Evolutionary conservation across 352 stramenopile genomes (phyloP), one percentile per base, ranked within the genome.

Genomic region (Phytophthora chlamydospora): DNA sequence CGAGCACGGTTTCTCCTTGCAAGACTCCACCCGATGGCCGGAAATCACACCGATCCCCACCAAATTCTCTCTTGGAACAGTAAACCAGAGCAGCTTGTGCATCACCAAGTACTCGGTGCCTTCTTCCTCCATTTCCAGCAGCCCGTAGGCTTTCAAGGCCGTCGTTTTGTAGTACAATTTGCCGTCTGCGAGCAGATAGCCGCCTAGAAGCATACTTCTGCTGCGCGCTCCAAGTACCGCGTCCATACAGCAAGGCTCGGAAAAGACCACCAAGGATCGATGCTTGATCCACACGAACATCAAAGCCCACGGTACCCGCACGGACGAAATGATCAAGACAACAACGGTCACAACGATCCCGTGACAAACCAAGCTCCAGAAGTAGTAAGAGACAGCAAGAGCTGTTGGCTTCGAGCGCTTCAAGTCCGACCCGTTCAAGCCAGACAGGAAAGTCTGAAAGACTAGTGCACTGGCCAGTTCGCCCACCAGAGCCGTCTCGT

Each of bases 291-390:
- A 47, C 3, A 50, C 45, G 14, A 36, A 52, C 7, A 33, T 56
- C 21, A 58, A 32, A 6, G 56, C 43, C 19, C 39, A 48, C 10
- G 35, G 6, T 1, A 57, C 16, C 0, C 57, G 42, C 2, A 66
- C 55, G 14, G 29, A 44, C 2, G 27, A 4, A 11, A 54, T 61
- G 12, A 44, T 61, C 11, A 10, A n/a, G 21, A 62, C 14, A 24
- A 71, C 42, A 0, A 47, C 57, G 9, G 58, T 11, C n/a, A 52
- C 56, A 6, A 66, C 40, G 5, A 62, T 8, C 11, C 42, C 44
- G 32, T 66, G 42, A 41, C 34, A 50, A 44, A 71, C 29, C 10
- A 61, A 36, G 12, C 53, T 49, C 42, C 53, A 54, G 14, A 61
- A 32, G 42, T 59, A 59, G 8, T 60, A 64, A 13, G 62, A 56